Base-by-base conservation (phyloP, 2,329 filamentous ascomycete species). In the Sporothrix dimorphospora region DNA sequence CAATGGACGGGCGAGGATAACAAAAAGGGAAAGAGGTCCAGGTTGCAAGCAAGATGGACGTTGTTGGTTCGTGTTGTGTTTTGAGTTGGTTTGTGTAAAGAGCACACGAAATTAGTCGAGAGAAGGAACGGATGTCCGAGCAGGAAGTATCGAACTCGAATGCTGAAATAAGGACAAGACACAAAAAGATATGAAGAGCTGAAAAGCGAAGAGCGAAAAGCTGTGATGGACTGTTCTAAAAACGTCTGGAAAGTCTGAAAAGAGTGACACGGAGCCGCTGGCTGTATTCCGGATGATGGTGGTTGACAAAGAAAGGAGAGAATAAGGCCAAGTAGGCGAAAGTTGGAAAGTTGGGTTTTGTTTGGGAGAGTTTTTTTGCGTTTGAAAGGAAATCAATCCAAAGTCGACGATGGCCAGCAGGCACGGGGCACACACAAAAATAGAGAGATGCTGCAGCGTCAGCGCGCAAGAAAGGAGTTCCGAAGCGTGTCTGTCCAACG, bases 11-110 rank as follows among this genome's bases (percentile, higher is more conserved):
- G 67, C 40, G 21, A 30, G 19, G 14, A 34, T 38, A 57, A 55
- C 53, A 42, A 49, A 72, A 73, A 77, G 71, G 71, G 74, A 73
- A 73, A 53, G 69, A 69, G 8, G 12, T 49, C 51, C 49, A 57
- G 40, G 16, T 65, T 53, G 57, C 71, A 74, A 72, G 34, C 49
- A 45, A 68, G 47, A n/a, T 21, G 19, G 16, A n/a, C 27, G 65
- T 55, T 38, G 51, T 53, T 8, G 34, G 59, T 16, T 24, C 19
- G 42, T 38, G 4, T 55, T 24, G 24, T 27, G 59, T 65, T 21
- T 65, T 21, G 40, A 65, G 45, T 34, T 16, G 24, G 65, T 67
- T 51, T 49, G 27, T 34, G 27, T n/a, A 27, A 24, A 21, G 27
- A 34, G 40, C 34, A 57, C 55, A 68, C 70, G 72, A 75, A 63